Conservation (phyloP, 2,329 filamentous ascomycete species). For the Phaeophleospora eucalypticola region DNA sequence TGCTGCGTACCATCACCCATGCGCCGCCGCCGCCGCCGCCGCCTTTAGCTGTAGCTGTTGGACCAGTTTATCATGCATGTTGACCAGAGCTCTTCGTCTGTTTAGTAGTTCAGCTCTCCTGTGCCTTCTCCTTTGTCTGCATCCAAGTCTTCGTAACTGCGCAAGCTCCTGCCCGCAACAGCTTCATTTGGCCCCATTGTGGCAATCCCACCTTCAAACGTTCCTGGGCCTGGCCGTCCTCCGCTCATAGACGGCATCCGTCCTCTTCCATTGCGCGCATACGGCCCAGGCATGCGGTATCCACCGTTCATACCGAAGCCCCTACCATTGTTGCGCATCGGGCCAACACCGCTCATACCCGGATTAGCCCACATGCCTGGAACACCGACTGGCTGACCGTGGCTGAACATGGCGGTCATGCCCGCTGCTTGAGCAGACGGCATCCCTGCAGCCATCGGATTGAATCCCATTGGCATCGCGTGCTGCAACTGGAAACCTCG, state of each 20-base stretch:
- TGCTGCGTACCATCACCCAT: too few relatives aligned
- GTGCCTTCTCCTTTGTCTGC: conserved; percentile 61
- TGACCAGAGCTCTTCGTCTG: not conserved
- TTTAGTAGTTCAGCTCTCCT: conserved; percentile 84
- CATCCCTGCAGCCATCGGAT: conserved; percentile 45
- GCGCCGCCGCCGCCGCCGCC: too few relatives aligned
- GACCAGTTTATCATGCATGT: not conserved
- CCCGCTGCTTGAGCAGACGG: conserved; percentile 30
- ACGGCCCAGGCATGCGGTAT: conserved; percentile 29
- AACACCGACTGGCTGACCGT: conserved; percentile 42
- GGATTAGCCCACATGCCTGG: conserved; percentile 21
- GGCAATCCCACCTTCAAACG: conserved; percentile 60
- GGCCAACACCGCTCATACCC: conserved; percentile 36
- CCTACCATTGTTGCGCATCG: conserved; percentile 38
- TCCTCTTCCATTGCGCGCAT: conserved; percentile 29
- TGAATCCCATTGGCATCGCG: conserved; percentile 37
- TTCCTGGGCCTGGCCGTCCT: conserved; percentile 19
- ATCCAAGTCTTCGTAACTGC: conserved; percentile 97
- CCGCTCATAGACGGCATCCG: conserved; percentile 23
- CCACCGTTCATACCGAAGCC: conserved; percentile 30
- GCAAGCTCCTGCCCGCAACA: conserved; percentile 84
- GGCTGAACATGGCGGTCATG: conserved; percentile 28
- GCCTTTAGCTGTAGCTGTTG: not conserved
- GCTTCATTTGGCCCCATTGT: conserved; percentile 84
- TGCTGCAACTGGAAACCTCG: conserved; percentile 86